Conservation (phyloP, 306 rosid species). For the Parietaria judaica region DNA sequence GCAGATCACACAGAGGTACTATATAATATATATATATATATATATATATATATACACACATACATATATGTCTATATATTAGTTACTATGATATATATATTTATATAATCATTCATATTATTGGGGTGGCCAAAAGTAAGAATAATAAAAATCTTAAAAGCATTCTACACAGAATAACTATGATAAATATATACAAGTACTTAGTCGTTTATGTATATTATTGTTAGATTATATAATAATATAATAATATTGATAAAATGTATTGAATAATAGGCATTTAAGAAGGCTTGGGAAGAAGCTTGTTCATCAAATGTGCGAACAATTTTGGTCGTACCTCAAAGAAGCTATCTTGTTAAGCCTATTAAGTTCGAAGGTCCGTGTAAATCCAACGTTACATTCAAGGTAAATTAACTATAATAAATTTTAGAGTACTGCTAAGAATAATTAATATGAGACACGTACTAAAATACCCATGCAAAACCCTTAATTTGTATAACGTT, state of each 20-base stretch:
- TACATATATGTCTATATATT: neutral
- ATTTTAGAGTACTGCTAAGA: too few species aligned
- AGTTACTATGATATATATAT: too few species aligned
- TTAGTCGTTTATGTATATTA: neutral
- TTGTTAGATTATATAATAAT: too few species aligned
- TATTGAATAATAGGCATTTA: slow-evolving; percentile 40
- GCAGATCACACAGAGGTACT: slow-evolving; percentile 22
- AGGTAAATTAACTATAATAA: too few species aligned
- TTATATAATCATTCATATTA: neutral
- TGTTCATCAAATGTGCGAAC: slow-evolving; percentile 31
- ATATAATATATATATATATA: neutral
- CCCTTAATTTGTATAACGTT: too few species aligned
- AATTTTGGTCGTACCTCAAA: slow-evolving; percentile 36
- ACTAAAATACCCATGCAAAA: too few species aligned
- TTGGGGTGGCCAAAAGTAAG: neutral
- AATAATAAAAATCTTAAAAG: too few species aligned
- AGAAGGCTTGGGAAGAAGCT: slow-evolving; percentile 56
- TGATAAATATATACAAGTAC: neutral
- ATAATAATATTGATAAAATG: neutral
- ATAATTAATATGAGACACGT: too few species aligned
- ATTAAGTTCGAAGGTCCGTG: slow-evolving; percentile 68
- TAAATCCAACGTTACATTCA: slow-evolving; percentile 30
- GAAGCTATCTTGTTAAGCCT: slow-evolving; percentile 52
- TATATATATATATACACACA: neutral
- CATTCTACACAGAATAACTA: too few species aligned